Evolutionary conservation across 495 filamentous ascomycete genomes (phyloP).

Genomic region (Hyaloscypha hepaticicola): DNA sequence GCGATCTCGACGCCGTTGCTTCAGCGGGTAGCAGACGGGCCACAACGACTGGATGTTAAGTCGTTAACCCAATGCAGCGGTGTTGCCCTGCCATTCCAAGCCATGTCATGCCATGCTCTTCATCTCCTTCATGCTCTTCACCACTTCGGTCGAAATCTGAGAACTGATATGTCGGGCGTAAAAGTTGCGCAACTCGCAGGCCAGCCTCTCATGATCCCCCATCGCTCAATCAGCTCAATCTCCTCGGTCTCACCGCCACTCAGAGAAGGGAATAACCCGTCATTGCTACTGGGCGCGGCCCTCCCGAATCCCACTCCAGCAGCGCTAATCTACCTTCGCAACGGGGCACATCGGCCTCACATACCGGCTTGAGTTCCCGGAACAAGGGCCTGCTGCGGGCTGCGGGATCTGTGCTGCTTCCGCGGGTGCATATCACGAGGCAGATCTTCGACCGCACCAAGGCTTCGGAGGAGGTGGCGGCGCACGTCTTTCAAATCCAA

Average conservation of each 20-base stretch:
- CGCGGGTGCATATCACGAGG: constrained; percentile 8
- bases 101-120: too few species aligned
- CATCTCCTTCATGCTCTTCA: neutral
- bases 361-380: neutral
- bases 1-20: neutral
- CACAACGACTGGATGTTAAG: neutral
- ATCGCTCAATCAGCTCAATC: neutral
- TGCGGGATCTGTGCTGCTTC: neutral
- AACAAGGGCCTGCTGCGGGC: neutral
- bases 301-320: neutral
- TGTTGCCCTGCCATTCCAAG: too few species aligned
- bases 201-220: neutral
- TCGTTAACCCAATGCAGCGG: neutral
- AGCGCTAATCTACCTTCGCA: neutral
- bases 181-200: neutral
- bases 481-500: neutral
- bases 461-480: neutral
- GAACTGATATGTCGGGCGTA: constrained; percentile 4
- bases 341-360: neutral
- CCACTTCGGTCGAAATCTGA: neutral
- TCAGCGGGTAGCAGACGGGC: neutral
- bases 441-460: neutral
- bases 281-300: neutral
- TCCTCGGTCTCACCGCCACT: neutral
- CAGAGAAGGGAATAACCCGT: neutral